Base-by-base conservation (phyloP, 1,139 yeast species). In the Hyphopichia pseudoburtonii region DNA sequence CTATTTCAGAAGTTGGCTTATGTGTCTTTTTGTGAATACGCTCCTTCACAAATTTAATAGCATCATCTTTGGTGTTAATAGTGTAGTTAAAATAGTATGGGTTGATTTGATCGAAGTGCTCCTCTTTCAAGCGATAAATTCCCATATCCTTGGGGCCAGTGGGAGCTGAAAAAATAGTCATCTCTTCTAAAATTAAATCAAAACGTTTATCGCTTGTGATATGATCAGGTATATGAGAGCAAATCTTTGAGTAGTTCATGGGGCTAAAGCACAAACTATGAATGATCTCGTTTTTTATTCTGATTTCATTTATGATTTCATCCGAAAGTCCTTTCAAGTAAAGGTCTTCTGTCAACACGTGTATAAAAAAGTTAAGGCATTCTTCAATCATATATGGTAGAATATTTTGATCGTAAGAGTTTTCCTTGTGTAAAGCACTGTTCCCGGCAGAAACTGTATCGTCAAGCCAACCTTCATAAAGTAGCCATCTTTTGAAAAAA, bases 81-180 rank as follows among this genome's bases (percentile, higher is more conserved):
- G 86, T 68, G 48, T 85, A 85, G 50, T 88, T 89, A 44, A 86
- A 73, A 56, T 84, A 90, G 52, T 81, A 90, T 0, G 97, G 95
- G 53, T 90, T 90, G 21, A 90, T 70, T 28, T 73, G 65, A 4
- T 60, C 63, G 37, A 69, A 66, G 43, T 66, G 75, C 42, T 78
- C 76, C 2, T 78, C 78, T 49, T 85, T 87, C 36, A 92, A 65
- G 24, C 75, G 64, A 53, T 86, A 90, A 7, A 73, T 60, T 1
- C 97, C 96, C 23, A 76, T 68, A 44, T 86, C 94, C 34, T 76
- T 76, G 2, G 77, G 51, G 0, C 83, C 80, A 10, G 65, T 63
- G 0, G 97, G 95, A 0, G 86, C 77, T 10, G 72, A 68, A 54
- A 73, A 87, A 2, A 61, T 66, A 0, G 96, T 71, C 44, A 86